Percentiles rank a stretch among this genome's conserved stretches.
Conservation (phyloP, 2,329 filamentous ascomycete genomes). For the Phialocephala subalpina region DNA sequence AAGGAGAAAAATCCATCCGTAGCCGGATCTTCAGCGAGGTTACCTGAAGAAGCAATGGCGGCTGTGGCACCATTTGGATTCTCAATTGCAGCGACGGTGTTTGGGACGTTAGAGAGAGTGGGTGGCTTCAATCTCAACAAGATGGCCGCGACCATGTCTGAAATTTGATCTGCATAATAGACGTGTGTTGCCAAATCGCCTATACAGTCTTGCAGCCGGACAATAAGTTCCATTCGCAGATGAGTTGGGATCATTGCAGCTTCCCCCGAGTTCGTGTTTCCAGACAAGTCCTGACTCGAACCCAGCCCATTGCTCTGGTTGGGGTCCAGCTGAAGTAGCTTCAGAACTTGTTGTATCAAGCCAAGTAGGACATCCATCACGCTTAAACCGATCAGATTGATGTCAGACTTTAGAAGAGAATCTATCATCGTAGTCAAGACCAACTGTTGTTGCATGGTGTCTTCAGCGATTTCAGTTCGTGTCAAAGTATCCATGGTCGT, state of each 20-base stretch:
- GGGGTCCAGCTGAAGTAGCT: constrained; percentile 72
- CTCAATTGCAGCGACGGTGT: constrained; percentile 53
- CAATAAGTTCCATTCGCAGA: constrained; percentile 68
- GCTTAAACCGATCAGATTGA: constrained; percentile 94
- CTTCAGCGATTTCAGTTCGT: constrained; percentile 72
- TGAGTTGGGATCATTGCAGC: constrained; percentile 56
- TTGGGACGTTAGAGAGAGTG: constrained; percentile 51
- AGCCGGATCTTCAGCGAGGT: constrained; percentile 58
- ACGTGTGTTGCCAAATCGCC: constrained; percentile 93
- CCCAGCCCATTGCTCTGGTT: constrained; percentile 40
- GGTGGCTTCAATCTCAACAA: constrained; percentile 79
- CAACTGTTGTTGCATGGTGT: constrained; percentile 76
- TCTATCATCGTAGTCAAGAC: constrained; percentile 81
- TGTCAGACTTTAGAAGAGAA: constrained; percentile 82
- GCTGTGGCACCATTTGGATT: constrained; percentile 52
- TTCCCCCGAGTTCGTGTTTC: constrained; percentile 44
- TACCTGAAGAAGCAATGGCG: constrained; percentile 55
- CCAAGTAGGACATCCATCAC: constrained; percentile 94
- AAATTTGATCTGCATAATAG: constrained; percentile 96
- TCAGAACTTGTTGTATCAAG: constrained; percentile 83
- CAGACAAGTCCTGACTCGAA: constrained; percentile 17
- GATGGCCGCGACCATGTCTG: constrained; percentile 89
- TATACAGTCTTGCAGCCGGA: constrained; percentile 80
- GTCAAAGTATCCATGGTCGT: constrained; percentile 81
- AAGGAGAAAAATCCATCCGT: constrained; percentile 69